phyloP scores from a whole-genome alignment of 495 filamentous ascomycete genomes.

The Antarctomyces pellizariae region DNA sequence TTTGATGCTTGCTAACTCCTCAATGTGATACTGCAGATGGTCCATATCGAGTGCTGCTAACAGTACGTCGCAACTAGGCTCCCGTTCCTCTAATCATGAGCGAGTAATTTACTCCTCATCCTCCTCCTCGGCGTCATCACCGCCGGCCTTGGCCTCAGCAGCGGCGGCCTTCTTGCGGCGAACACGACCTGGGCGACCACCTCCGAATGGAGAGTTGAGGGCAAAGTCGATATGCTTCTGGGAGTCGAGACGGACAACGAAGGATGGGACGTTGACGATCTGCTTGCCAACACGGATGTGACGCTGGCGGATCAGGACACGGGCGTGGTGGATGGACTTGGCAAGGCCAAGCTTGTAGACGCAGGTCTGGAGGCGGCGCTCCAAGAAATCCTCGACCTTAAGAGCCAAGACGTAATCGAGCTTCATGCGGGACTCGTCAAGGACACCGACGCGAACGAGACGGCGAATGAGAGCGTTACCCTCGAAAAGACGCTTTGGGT shows the following conservation, averaged over 20 bases:
- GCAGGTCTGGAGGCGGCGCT: slow-evolving; percentile 96
- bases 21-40: no score
- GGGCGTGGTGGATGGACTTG: slow-evolving; percentile 99
- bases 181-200: slow-evolving; percentile 87
- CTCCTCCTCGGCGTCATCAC: slow-evolving; percentile 71
- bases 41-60: no score
- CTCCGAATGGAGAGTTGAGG: slow-evolving; percentile 89
- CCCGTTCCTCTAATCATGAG: no score
- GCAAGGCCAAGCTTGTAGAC: slow-evolving; percentile 99
- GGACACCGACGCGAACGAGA: slow-evolving; percentile 97
- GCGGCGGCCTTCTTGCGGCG: slow-evolving; percentile 98
- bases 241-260: slow-evolving; percentile 96
- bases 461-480: slow-evolving; percentile 99
- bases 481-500: slow-evolving; percentile 99
- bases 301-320: slow-evolving; percentile 95
- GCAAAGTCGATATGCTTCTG: slow-evolving; percentile 99
- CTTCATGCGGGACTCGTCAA: slow-evolving; percentile 99
- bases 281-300: slow-evolving; percentile 99
- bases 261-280: slow-evolving; percentile 98
- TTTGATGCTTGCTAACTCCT: no score
- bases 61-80: no score
- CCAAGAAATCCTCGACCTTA: slow-evolving; percentile 95
- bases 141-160: slow-evolving; percentile 72
- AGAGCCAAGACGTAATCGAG: slow-evolving; percentile 99
- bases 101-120: slow-evolving; percentile 49